Percentiles rank a stretch among this genome's conserved stretches.
Evolutionary conservation across 306 rosid genomes (phyloP).

Genomic region (Vigna reflexopilosa): DNA sequence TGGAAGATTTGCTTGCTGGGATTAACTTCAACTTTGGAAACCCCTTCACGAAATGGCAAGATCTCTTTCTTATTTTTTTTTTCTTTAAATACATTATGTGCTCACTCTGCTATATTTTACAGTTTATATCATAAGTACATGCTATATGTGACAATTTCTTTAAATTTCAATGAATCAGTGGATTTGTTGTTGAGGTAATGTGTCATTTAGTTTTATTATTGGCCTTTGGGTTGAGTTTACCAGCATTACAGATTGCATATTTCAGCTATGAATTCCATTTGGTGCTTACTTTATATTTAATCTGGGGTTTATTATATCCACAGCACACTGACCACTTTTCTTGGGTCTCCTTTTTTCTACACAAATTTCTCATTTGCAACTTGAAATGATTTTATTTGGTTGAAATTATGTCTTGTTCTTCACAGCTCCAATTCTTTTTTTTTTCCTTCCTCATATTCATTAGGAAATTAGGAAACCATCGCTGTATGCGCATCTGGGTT

Average conservation of each 20-base stretch:
- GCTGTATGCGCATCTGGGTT: neutral
- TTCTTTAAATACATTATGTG: slow-evolving; percentile 11
- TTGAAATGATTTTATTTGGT: slow-evolving; percentile 16
- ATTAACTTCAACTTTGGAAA: slow-evolving; percentile 80
- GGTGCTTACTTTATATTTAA: slow-evolving; percentile 23
- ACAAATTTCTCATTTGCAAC: slow-evolving; percentile 10
- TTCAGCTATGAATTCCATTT: slow-evolving; percentile 17
- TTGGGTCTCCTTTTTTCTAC: slow-evolving; percentile 7
- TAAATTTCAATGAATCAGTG: slow-evolving; percentile 4
- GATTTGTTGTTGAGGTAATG: slow-evolving; percentile 31
- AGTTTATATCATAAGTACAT: slow-evolving; percentile 14
- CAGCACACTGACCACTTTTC: slow-evolving; percentile 17
- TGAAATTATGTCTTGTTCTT: slow-evolving; percentile 6
- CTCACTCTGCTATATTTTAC: slow-evolving; percentile 10
- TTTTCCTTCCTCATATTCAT: neutral
- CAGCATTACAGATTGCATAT: slow-evolving; percentile 17
- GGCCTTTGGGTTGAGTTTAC: slow-evolving; percentile 33
- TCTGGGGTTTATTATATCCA: slow-evolving; percentile 23
- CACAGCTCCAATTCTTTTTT: slow-evolving; percentile 11
- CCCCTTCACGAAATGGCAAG: slow-evolving; percentile 79
- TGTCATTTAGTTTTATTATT: slow-evolving; percentile 22
- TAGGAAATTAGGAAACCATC: neutral
- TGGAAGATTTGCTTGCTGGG: slow-evolving; percentile 75
- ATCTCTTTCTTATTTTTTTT: slow-evolving; percentile 44
- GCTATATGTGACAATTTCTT: slow-evolving; percentile 31